Percentiles rank a stretch among this genome's conserved stretches.
Evolutionary conservation across 371 early-diverging fungal genomes (phyloP).

Genomic region (Mucor lusitanicus): DNA sequence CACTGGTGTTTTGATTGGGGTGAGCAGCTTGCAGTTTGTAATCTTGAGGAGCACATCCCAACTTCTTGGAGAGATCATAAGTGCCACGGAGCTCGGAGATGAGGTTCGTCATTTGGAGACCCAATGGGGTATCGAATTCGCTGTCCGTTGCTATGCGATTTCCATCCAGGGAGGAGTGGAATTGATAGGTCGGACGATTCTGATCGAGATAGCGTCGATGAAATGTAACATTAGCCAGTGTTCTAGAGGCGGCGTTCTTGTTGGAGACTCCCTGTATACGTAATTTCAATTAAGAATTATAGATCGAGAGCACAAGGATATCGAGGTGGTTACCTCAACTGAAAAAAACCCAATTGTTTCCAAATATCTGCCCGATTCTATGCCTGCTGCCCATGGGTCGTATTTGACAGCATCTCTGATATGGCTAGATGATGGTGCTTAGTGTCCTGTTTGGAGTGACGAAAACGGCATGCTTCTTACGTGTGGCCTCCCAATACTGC

Average conservation of each 20-base stretch:
- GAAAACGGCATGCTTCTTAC: slow-evolving; percentile 13
- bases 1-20: slow-evolving; percentile 36
- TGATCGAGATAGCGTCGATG: slow-evolving; percentile 62
- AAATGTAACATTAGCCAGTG: slow-evolving; percentile 43
- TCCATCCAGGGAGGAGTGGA: slow-evolving; percentile 36
- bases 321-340: slow-evolving; percentile 27
- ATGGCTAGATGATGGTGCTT: slow-evolving; percentile 27
- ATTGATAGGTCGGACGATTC: slow-evolving; percentile 59
- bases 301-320: neutral
- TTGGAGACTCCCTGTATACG: slow-evolving; percentile 17
- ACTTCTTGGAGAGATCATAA: slow-evolving; percentile 30
- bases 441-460: neutral
- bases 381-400: slow-evolving; percentile 56
- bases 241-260: slow-evolving; percentile 1
- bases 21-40: slow-evolving; percentile 50
- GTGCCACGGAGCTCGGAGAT: slow-evolving; percentile 41
- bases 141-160: neutral
- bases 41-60: slow-evolving; percentile 60
- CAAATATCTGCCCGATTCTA: slow-evolving; percentile 61
- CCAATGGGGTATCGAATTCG: slow-evolving; percentile 47
- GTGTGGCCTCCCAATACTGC: slow-evolving; percentile 61
- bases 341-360: slow-evolving; percentile 66
- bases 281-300: neutral
- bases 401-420: slow-evolving; percentile 56
- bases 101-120: slow-evolving; percentile 43